Percentiles rank a stretch among this genome's conserved stretches.
These are phyloP conservation scores for Xanthoconium stramineum DNA, from an alignment of 768 basidiomycete species.

Conservation along the genomic window DNA sequence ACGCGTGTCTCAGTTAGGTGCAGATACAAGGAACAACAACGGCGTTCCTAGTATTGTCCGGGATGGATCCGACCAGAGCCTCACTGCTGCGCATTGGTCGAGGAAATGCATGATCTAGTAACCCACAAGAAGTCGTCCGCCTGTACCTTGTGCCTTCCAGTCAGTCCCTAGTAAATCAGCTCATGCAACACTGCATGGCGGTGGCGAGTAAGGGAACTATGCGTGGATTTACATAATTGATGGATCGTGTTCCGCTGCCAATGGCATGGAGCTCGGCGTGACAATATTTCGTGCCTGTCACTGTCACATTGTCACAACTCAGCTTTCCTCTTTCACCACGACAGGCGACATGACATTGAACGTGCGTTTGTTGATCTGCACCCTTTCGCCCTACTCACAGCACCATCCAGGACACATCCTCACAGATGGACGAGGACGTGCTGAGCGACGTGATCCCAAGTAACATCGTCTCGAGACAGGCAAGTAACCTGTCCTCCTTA, in stretches of 20 bases:
- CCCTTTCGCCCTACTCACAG: not conserved
- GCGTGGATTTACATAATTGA: not conserved
- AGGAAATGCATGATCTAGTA: too few relatives aligned
- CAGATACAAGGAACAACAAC: not conserved
- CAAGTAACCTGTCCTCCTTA: slow-evolving; percentile 29
- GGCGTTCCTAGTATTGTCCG: not conserved
- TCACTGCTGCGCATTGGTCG: too few relatives aligned
- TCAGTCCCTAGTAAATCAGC: too few relatives aligned
- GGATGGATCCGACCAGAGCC: too few relatives aligned
- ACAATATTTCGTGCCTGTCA: slow-evolving; percentile 23
- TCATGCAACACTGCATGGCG: not conserved
- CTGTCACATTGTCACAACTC: slow-evolving; percentile 14
- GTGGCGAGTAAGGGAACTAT: too few relatives aligned
- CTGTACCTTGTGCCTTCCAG: too few relatives aligned
- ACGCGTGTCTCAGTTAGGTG: too few relatives aligned
- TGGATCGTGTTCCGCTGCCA: not conserved
- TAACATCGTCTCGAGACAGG: slow-evolving; percentile 88
- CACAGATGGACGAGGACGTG: slow-evolving; percentile 66
- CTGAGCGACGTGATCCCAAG: slow-evolving; percentile 89
- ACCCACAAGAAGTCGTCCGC: too few relatives aligned
- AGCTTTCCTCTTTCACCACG: slow-evolving; percentile 21
- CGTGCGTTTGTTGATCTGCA: slow-evolving; percentile 14
- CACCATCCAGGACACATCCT: slow-evolving; percentile 10
- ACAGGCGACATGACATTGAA: slow-evolving; percentile 21
- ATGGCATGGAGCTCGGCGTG: not conserved